Evolutionary conservation across 2,329 filamentous ascomycete species (phyloP).

Genomic region (Metarhizium brunneum): DNA sequence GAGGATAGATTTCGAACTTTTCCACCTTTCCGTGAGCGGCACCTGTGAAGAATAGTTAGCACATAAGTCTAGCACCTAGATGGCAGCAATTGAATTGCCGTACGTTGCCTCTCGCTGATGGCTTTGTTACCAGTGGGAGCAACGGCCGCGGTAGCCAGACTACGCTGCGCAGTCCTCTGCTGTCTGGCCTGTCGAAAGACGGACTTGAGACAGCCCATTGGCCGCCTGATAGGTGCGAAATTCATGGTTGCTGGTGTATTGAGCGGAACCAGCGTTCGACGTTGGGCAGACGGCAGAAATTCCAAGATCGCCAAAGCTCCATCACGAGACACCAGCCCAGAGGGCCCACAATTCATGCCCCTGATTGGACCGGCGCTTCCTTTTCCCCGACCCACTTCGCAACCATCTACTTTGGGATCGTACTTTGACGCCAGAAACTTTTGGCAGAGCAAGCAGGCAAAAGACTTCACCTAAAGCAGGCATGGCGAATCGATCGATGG

Average conservation of each 20-base stretch:
- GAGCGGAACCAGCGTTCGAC: slow-evolving; percentile 5
- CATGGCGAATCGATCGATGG: slow-evolving; percentile 15
- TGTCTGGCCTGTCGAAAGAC: slow-evolving; percentile 49
- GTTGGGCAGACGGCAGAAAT: not conserved
- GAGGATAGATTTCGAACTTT: slow-evolving; percentile 44
- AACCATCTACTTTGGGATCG: not conserved
- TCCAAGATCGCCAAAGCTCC: not conserved
- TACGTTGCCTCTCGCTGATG: slow-evolving; percentile 27
- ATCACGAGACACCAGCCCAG: not conserved
- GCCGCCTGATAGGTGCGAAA: slow-evolving; percentile 52
- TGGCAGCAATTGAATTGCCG: slow-evolving; percentile 6
- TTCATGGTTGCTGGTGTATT: slow-evolving; percentile 40
- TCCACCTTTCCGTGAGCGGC: slow-evolving; percentile 24
- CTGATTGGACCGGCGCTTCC: slow-evolving; percentile 28
- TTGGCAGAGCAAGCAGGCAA: slow-evolving; percentile 1
- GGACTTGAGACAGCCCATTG: slow-evolving; percentile 61
- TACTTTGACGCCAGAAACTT: slow-evolving; percentile 4
- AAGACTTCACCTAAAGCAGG: not conserved
- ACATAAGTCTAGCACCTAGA: not conserved
- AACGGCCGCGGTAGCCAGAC: slow-evolving; percentile 34
- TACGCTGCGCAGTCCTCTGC: slow-evolving; percentile 33
- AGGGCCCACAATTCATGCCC: slow-evolving; percentile 9
- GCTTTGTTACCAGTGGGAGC: slow-evolving; percentile 14
- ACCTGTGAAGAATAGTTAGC: slow-evolving; percentile 16
- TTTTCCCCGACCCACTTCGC: slow-evolving; percentile 19